Conservation (phyloP, 345 rosid genomes). For the Dovyalis caffra region DNA sequence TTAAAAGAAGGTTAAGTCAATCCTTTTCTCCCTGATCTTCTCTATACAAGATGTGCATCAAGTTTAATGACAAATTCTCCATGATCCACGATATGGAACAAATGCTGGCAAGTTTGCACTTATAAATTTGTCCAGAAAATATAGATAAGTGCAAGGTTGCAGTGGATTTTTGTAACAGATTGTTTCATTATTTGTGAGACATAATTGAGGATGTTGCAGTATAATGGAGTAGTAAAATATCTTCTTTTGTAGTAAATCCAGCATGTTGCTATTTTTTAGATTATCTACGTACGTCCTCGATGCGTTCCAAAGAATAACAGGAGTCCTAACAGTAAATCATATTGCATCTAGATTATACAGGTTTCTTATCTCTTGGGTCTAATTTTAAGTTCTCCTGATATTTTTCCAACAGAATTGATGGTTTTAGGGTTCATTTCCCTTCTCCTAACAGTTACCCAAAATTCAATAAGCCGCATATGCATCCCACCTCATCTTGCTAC, state of each 20-base stretch:
- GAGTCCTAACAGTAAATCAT: neutral
- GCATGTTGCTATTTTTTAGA: neutral
- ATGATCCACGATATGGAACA: neutral
- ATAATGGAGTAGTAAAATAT: neutral
- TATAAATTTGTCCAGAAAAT: neutral
- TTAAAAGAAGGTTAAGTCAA: constrained; percentile 64
- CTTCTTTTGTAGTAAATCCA: no score
- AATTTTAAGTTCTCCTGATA: constrained; percentile 23
- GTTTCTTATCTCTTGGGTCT: neutral
- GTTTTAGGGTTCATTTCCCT: constrained; percentile 89
- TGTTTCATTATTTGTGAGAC: neutral
- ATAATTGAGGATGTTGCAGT: neutral
- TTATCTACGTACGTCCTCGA: neutral
- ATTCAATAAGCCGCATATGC: constrained; percentile 54
- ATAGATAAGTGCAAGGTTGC: neutral
- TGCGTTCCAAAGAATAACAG: neutral
- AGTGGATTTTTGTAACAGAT: neutral
- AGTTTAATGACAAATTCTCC: neutral
- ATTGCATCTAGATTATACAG: neutral
- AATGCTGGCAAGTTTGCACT: neutral
- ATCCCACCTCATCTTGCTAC: constrained; percentile 47
- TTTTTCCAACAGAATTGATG: constrained; percentile 73
- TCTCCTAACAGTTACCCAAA: constrained; percentile 62
- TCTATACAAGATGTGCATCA: neutral
- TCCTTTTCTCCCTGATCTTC: neutral